Conservation (phyloP, 495 filamentous ascomycete genomes). For the Bacidia rubella region DNA sequence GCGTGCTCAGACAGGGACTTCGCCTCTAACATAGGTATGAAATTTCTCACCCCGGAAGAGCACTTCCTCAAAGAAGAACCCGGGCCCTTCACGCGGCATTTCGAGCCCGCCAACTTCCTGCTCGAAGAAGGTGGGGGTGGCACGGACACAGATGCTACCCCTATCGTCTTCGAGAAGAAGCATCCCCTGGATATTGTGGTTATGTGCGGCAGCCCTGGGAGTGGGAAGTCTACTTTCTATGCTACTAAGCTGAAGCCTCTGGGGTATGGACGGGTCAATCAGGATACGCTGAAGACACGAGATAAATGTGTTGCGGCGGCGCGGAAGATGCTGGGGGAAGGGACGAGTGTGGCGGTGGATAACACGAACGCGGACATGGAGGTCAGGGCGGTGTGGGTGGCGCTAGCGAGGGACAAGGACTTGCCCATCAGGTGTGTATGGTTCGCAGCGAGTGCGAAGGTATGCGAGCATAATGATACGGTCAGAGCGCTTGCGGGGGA, state of each 20-base stretch:
- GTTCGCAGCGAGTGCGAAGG: slow-evolving; percentile 54
- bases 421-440: slow-evolving; percentile 76
- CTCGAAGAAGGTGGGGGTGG: slow-evolving; percentile 11
- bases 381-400: slow-evolving; percentile 59
- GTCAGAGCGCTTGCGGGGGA: slow-evolving; percentile 57
- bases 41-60: slow-evolving; percentile 79
- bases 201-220: slow-evolving; percentile 75
- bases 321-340: slow-evolving; percentile 46
- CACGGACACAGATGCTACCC: slow-evolving; percentile 17
- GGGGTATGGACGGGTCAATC: slow-evolving; percentile 76
- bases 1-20: slow-evolving; percentile 76
- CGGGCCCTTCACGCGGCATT: slow-evolving; percentile 48
- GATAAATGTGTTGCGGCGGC: slow-evolving; percentile 79
- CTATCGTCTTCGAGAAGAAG: slow-evolving; percentile 41
- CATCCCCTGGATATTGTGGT: slow-evolving; percentile 63
- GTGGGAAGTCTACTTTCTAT: slow-evolving; percentile 87
- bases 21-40: slow-evolving; percentile 65
- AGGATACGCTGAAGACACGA: slow-evolving; percentile 78
- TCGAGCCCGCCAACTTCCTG: slow-evolving; percentile 49
- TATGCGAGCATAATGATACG: slow-evolving; percentile 84
- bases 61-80: slow-evolving; percentile 61
- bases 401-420: slow-evolving; percentile 52
- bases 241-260: slow-evolving; percentile 65
- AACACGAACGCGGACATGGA: slow-evolving; percentile 82
- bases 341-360: slow-evolving; percentile 59